Evolutionary conservation across 768 basidiomycete genomes (phyloP).

Genomic region (Psilocybe sp.): DNA sequence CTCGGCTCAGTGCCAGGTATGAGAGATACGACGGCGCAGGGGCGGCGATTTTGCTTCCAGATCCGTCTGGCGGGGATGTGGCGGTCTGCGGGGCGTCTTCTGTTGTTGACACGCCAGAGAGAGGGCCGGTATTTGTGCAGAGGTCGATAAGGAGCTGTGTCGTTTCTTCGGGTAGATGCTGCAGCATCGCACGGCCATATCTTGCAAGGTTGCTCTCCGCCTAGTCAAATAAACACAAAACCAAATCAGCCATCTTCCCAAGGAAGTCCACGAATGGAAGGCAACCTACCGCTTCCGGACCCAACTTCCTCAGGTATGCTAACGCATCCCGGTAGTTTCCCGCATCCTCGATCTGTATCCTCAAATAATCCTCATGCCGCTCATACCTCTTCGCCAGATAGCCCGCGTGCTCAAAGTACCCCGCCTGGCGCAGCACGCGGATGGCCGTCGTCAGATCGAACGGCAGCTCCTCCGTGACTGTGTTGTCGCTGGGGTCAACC

Average conservation of each 20-base stretch:
- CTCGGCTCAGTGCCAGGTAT: conserved; percentile 72
- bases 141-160: conserved; percentile 90
- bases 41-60: conserved; percentile 10
- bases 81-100: conserved; percentile 36
- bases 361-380: conserved; percentile 87
- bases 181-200: conserved; percentile 86
- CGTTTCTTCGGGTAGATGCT: conserved; percentile 80
- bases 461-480: conserved; percentile 61
- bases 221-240: too few relatives aligned
- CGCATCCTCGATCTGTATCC: conserved; percentile 93
- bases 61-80: background rate
- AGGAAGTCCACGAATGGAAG: too few relatives aligned
- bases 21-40: conserved; percentile 69
- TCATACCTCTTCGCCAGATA: conserved; percentile 92
- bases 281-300: conserved; percentile 74
- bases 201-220: conserved; percentile 83
- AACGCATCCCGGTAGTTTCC: conserved; percentile 80
- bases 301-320: conserved; percentile 73
- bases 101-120: conserved; percentile 11
- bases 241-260: background rate
- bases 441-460: conserved; percentile 98
- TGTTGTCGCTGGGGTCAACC: conserved; percentile 26
- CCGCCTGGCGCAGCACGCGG: conserved; percentile 92
- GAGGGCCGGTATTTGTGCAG: conserved; percentile 67
- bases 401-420: conserved; percentile 92